Evolutionary conservation across 345 rosid genomes (phyloP).

Genomic region (Laguncularia racemosa): DNA sequence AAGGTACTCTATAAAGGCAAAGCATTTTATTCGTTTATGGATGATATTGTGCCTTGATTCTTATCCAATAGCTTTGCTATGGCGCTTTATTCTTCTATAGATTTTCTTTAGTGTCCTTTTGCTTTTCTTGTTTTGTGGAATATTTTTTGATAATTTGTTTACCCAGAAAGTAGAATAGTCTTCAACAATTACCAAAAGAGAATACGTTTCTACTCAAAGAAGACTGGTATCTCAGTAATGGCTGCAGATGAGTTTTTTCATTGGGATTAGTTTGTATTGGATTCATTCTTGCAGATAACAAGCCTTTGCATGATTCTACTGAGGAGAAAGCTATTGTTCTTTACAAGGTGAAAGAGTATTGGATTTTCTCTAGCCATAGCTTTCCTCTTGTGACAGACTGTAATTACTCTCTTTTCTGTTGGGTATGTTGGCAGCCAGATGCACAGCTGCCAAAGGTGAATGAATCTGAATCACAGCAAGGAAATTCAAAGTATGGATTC

Average conservation of each 20-base stretch:
- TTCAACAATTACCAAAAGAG: too few species aligned
- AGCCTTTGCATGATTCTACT: conserved; percentile 27
- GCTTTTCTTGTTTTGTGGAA: not conserved
- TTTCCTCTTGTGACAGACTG: conserved; percentile 1
- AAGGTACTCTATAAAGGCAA: conserved; percentile 42
- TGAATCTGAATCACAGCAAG: conserved; percentile 37
- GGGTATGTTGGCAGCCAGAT: conserved; percentile 56
- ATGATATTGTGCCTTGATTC: not conserved
- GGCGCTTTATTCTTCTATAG: not conserved
- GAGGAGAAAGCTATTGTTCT: conserved; percentile 93
- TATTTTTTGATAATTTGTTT: conserved; percentile 7
- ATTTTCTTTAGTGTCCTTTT: not conserved
- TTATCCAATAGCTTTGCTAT: not conserved
- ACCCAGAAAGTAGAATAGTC: not conserved
- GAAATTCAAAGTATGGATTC: conserved; percentile 63
- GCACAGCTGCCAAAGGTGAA: conserved; percentile 48
- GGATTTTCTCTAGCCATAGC: conserved; percentile 4
- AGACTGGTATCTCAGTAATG: too few species aligned
- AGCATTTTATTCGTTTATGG: not conserved
- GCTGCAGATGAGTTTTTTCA: not conserved
- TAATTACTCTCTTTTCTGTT: conserved; percentile 11
- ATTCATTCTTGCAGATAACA: conserved; percentile 30
- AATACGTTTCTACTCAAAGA: too few species aligned
- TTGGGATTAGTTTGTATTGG: not conserved
- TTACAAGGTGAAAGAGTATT: conserved; percentile 44